Percentiles rank a stretch among this genome's conserved stretches.
These are phyloP conservation scores for Pseudonitzschia pungens DNA, from an alignment of 108 stramenopile genomes.

Conservation along the genomic window DNA sequence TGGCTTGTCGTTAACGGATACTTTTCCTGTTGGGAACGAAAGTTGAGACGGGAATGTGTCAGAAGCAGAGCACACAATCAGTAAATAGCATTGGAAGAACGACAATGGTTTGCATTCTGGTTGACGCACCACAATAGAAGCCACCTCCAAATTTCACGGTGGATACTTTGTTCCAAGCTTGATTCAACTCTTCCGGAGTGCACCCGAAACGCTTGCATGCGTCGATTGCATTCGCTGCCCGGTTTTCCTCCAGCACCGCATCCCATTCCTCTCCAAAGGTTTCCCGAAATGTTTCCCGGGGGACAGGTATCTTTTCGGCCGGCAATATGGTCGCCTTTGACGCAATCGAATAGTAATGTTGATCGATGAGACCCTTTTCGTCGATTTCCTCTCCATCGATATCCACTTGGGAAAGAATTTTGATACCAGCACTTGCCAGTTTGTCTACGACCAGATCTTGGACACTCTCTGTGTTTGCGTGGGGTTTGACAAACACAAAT, in stretches of 20 bases:
- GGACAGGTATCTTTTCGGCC: slow-evolving; percentile 86
- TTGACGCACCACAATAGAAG: slow-evolving; percentile 82
- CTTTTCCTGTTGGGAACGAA: slow-evolving; percentile 17
- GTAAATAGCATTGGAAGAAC: not conserved
- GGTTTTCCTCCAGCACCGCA: slow-evolving; percentile 70
- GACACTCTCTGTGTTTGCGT: slow-evolving; percentile 84
- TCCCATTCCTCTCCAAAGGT: slow-evolving; percentile 87
- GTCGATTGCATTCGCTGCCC: slow-evolving; percentile 87
- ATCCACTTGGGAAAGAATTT: slow-evolving; percentile 70
- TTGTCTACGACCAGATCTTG: slow-evolving; percentile 70
- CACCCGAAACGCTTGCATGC: slow-evolving; percentile 84
- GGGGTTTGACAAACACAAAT: slow-evolving; percentile 95
- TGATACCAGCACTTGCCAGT: slow-evolving; percentile 58
- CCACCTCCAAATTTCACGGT: slow-evolving; percentile 94
- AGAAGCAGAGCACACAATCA: not conserved
- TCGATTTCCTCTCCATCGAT: slow-evolving; percentile 84
- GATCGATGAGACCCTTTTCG: slow-evolving; percentile 88
- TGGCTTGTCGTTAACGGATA: slow-evolving; percentile 37
- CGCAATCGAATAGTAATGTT: slow-evolving; percentile 94
- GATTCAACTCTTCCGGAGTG: slow-evolving; percentile 68
- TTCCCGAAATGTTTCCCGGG: slow-evolving; percentile 77
- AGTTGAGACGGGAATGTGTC: not conserved
- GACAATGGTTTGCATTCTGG: not conserved
- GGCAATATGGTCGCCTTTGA: slow-evolving; percentile 89
- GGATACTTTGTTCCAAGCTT: slow-evolving; percentile 62